Base-by-base conservation (phyloP, 805 yeast genomes). In the Yamadazyma akitaensis region DNA sequence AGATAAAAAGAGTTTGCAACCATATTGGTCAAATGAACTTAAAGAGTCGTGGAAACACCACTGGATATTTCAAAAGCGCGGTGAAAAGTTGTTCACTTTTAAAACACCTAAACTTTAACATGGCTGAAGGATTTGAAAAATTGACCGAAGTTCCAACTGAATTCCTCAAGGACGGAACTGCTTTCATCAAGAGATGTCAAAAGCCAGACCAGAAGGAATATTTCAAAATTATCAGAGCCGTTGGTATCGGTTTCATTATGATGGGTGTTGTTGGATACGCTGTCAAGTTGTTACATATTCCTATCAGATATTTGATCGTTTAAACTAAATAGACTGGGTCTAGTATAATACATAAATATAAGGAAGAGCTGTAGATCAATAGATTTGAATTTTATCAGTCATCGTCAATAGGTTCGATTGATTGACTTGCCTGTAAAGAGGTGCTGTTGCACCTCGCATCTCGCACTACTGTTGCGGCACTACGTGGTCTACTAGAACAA, bases 261-360 rank as follows among this genome's bases (percentile, higher is more conserved):
- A 94, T 92, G 91, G 99, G 99, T 63, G 85, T 88, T 60, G 95
- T 94, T 62, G 99, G 99, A 48, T 92, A 90, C 73, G 87, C 84
- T 62, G 94, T 94, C 72, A 92, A 92, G 74, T 81, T 92, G 61
- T 76, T 91, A 60, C 97, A 91, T 73, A 91, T 91, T 62, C 97
- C 97, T 64, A 89, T 91, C 75, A 86, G 97, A 77, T 91, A 89
- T 73, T 82, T 89, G 75, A 88, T 91, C 72, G 97, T 90, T 58
- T 90, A 76, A 76, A n/a, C 32, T 28, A 28, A 28, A 9, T 28
- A 28, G 32, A 28, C 32, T 28, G 32, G 32, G 32, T 28, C 32
- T 28, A 28, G 32, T 28, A 28, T 12, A 28, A 28, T 28, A 28
- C 10, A 28, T 5, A 28, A 28, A 12, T 13, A 4, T 13, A 28